Conservation (phyloP, 305 asterid genomes). For the Coffea humblotiana region DNA sequence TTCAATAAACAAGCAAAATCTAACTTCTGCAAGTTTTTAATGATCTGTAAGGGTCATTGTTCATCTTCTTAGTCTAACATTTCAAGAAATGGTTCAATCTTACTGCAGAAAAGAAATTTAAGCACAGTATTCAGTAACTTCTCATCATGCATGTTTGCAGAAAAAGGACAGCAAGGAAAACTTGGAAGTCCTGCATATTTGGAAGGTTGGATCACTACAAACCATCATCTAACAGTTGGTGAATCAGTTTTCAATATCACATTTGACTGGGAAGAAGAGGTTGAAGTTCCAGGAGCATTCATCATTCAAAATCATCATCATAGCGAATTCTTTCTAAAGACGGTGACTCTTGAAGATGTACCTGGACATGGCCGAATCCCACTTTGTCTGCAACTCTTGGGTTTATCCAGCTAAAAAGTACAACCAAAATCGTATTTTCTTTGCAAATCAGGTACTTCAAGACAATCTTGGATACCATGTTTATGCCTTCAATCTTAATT, state of each 20-base stretch:
- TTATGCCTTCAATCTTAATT: no score
- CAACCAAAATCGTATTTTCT: slow-evolving; percentile 37
- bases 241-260: slow-evolving; percentile 30
- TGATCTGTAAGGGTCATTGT: no score
- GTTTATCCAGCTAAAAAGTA: slow-evolving; percentile 34
- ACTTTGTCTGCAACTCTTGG: slow-evolving; percentile 44
- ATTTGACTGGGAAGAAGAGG: slow-evolving; percentile 33
- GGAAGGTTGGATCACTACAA: slow-evolving; percentile 23
- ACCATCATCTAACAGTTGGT: slow-evolving; percentile 13
- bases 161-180: slow-evolving; percentile 27
- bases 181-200: slow-evolving; percentile 29
- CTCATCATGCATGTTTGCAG: slow-evolving; percentile 12
- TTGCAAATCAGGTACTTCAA: slow-evolving; percentile 35
- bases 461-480: background rate
- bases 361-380: slow-evolving; percentile 25
- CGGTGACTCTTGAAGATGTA: slow-evolving; percentile 33
- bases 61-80: no score
- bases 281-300: slow-evolving; percentile 43
- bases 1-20: no score
- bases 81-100: no score
- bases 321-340: slow-evolving; percentile 38
- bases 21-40: no score
- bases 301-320: slow-evolving; percentile 30
- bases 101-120: background rate
- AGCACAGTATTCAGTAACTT: background rate